phyloP scores from a whole-genome alignment of 352 stramenopile genomes.

The Aphanomyces euteiches region DNA sequence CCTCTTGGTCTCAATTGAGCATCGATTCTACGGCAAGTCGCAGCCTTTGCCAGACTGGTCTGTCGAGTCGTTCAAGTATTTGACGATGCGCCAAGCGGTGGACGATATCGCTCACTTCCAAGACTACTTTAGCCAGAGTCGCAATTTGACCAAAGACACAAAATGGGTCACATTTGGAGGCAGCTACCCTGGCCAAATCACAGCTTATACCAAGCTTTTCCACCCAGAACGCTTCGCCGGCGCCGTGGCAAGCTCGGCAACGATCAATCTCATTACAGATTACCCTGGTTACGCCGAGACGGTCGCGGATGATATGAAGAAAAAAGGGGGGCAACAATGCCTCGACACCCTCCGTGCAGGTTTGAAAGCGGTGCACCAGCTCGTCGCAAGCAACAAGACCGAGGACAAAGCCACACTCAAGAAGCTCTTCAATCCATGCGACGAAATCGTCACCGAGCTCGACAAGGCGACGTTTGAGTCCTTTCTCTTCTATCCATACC shows the following conservation, averaged over 20 bases:
- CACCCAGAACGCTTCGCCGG: conserved; percentile 6
- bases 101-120: conserved; percentile 78
- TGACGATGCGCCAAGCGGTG: conserved; percentile 82
- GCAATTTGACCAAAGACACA: conserved; percentile 34
- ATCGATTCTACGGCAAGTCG: conserved; percentile 88
- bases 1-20: conserved; percentile 87
- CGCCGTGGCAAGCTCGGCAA: conserved; percentile 50
- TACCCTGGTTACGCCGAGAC: conserved; percentile 38
- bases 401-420: conserved; percentile 11
- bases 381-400: not conserved
- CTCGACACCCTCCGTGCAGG: not conserved
- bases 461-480: conserved; percentile 1
- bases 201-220: conserved; percentile 56
- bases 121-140: conserved; percentile 42
- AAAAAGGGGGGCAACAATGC: not conserved
- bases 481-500: not conserved
- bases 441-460: not conserved
- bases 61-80: conserved; percentile 62
- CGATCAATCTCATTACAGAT: conserved; percentile 62
- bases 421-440: conserved; percentile 10
- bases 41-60: conserved; percentile 68
- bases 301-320: not conserved
- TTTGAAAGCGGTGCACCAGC: not conserved
- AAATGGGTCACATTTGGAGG: conserved; percentile 74
- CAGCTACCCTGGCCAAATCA: conserved; percentile 73